phyloP scores from a whole-genome alignment of 2,329 filamentous ascomycete species.

The Neurospora crassa region DNA sequence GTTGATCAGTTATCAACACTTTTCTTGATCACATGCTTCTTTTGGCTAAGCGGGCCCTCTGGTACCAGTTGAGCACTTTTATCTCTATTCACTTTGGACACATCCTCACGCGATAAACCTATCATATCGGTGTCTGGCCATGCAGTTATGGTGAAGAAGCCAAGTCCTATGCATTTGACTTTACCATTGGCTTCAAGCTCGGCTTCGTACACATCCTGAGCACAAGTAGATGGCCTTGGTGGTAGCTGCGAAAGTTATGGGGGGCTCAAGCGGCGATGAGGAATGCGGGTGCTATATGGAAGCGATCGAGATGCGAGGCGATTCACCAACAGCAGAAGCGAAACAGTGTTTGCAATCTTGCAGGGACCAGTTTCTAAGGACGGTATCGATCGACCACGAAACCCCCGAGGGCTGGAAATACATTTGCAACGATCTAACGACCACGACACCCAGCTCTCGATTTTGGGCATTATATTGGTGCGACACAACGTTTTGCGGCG shows the following conservation, averaged over 20 bases:
- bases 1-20: not conserved
- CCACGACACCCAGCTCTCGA: slow-evolving; percentile 16
- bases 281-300: slow-evolving; percentile 15
- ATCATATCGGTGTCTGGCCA: not conserved
- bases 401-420: slow-evolving; percentile 21
- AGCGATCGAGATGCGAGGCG: slow-evolving; percentile 8
- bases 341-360: slow-evolving; percentile 27
- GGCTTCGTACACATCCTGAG: not conserved
- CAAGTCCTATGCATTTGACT: not conserved
- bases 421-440: slow-evolving; percentile 24
- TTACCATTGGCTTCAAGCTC: not conserved
- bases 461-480: slow-evolving; percentile 43
- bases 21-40: not conserved
- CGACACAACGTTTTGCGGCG: slow-evolving; percentile 40
- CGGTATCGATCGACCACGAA: slow-evolving; percentile 18
- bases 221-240: not conserved
- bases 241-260: slow-evolving; percentile 4
- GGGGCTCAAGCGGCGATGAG: not conserved
- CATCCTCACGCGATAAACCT: not conserved
- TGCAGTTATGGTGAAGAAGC: not conserved
- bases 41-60: not conserved
- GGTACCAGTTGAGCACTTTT: not conserved
- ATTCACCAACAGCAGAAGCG: slow-evolving; percentile 21
- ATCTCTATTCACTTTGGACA: not conserved
- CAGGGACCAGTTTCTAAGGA: slow-evolving; percentile 23